A percentile compares a stretch with the other conserved stretches of the same genome.
phyloP scores from a whole-genome alignment of 192 early-diverging fungal genomes.

The Mycoemilia scoparia region DNA sequence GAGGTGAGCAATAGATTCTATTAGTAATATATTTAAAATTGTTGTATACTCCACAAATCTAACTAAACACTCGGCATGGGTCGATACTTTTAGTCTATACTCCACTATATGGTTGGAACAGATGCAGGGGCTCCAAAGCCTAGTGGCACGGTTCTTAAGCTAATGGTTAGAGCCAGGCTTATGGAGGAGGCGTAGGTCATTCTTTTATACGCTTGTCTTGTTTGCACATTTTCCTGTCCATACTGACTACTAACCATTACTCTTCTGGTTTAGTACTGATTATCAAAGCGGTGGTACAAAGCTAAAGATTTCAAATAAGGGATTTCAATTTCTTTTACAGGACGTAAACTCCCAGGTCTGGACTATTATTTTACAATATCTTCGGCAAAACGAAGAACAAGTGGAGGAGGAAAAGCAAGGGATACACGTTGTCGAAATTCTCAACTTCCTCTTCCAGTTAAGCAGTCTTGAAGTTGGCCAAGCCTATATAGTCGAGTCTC shows the following conservation, averaged over 20 bases:
- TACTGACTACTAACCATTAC: constrained; percentile 4
- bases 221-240: not conserved
- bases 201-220: not conserved
- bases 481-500: constrained; percentile 67
- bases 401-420: too few species aligned
- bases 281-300: too few species aligned
- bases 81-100: constrained; percentile 34
- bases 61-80: not conserved
- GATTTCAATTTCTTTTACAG: constrained; percentile 92
- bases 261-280: constrained; percentile 2
- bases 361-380: constrained; percentile 86
- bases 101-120: constrained; percentile 89
- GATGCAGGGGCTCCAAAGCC: constrained; percentile 35
- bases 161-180: constrained; percentile 57
- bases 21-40: constrained; percentile 5
- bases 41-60: not conserved
- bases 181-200: constrained; percentile 33
- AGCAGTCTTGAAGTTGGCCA: constrained; percentile 77
- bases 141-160: constrained; percentile 45
- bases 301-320: constrained; percentile 77
- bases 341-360: constrained; percentile 89
- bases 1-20: too few species aligned
- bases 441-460: constrained; percentile 88
- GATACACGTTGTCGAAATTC: constrained; percentile 86
- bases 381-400: constrained; percentile 68